phyloP scores from a whole-genome alignment of 2,329 filamentous ascomycete species.

The Penicillium brevicompactum region DNA sequence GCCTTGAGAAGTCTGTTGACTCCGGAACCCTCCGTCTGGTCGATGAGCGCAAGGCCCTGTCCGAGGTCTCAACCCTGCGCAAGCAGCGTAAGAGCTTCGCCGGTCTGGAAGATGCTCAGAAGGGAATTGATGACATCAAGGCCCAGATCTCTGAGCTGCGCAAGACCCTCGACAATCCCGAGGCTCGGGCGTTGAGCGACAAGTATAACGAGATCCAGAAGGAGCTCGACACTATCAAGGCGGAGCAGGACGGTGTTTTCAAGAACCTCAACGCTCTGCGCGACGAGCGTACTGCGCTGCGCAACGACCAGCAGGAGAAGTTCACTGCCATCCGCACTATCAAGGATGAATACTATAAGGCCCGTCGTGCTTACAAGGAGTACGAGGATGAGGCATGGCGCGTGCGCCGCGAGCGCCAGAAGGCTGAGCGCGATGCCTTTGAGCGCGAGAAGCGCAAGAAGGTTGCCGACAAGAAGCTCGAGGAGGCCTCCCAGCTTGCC shows the following conservation, averaged over 20 bases:
- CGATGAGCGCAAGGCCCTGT: slow-evolving; percentile 92
- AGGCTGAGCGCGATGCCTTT: slow-evolving; percentile 70
- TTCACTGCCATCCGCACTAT: slow-evolving; percentile 78
- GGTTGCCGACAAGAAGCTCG: slow-evolving; percentile 57
- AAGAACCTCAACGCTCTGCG: slow-evolving; percentile 82
- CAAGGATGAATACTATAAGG: slow-evolving; percentile 84
- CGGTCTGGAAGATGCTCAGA: slow-evolving; percentile 80
- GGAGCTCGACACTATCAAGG: slow-evolving; percentile 87
- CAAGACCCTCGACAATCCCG: slow-evolving; percentile 87
- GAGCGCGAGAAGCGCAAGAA: slow-evolving; percentile 54
- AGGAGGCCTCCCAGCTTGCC: slow-evolving; percentile 67
- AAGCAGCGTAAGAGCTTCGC: slow-evolving; percentile 92
- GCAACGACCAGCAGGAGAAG: slow-evolving; percentile 84
- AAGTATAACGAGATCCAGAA: slow-evolving; percentile 82
- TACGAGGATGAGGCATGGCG: slow-evolving; percentile 84
- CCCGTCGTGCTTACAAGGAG: slow-evolving; percentile 78
- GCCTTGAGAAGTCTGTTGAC: slow-evolving; percentile 83
- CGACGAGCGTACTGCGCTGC: slow-evolving; percentile 81
- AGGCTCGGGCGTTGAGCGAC: slow-evolving; percentile 83
- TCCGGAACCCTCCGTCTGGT: slow-evolving; percentile 91
- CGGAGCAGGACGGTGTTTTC: slow-evolving; percentile 86
- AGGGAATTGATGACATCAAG: slow-evolving; percentile 85
- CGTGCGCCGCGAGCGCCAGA: slow-evolving; percentile 73
- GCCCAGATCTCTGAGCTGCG: slow-evolving; percentile 85
- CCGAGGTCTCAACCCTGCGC: slow-evolving; percentile 78